Evolutionary conservation across 1,139 yeast species (phyloP), one percentile per base, ranked within the genome.

Genomic region (Candida labiduridarum): DNA sequence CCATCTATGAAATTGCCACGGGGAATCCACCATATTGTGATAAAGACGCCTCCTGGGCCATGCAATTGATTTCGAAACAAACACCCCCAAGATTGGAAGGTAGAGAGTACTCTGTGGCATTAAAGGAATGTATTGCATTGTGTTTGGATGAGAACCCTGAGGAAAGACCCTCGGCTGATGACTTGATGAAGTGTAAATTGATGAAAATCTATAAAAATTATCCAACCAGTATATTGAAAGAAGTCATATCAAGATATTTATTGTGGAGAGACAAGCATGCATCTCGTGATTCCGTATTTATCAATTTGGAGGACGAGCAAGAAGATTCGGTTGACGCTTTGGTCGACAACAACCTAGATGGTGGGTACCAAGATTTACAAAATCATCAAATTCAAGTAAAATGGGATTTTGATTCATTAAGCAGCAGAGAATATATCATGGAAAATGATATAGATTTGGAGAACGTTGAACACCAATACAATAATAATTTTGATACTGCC

Each of bases 21-120:
- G 99, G 99, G 0, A 90, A 90, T 59, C 99, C 99, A 2, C 99
- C 99, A 0, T 92, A 91, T 63, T 85, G 97, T 59, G 98, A 94
- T 57, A 90, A 89, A 59, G 99, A 94, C 61, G 97, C 97, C 1
- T 78, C 88, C 75, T 80, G 97, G 71, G 99, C 97, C 1, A 89
- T 95, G 89, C 94, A 90, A 65, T 72, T 94, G 67, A 92, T 95
- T 52, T 89, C 97, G 0, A 89, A 92, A 56, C 89, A 89, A 59
- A 89, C 92, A 46, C 99, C 99, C 5, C 96, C 99, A 2, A 77
- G 99, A 54, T 73, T 95, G 49, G 99, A 95, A 63, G 98, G 99
- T 6, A 74, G 94, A 48, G 90, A 85, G 55, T 90, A 89, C 64
- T 83, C 96, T 0, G 67, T 87, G 0, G 71, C 79, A 1, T 72